These are phyloP conservation scores for Parasarocladium wereldwijsianum DNA, from an alignment of 2,329 filamentous ascomycete species.

Conservation along the genomic window DNA sequence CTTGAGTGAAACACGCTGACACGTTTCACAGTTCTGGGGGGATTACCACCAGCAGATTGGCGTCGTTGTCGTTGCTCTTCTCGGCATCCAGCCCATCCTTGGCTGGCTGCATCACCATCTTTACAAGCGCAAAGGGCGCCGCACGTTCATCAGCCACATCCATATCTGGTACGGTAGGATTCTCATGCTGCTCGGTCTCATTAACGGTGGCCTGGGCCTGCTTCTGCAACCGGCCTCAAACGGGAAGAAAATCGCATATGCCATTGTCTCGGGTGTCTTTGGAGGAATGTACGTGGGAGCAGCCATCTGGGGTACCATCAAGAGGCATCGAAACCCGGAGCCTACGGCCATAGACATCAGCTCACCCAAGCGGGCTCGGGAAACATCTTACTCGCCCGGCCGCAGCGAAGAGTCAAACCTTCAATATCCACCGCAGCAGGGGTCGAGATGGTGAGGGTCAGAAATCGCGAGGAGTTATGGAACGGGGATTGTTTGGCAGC, in stretches of 20 bases:
- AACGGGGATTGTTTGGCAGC: no score
- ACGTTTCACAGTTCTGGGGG: constrained; percentile 29
- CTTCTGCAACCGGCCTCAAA: constrained; percentile 26
- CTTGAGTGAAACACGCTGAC: constrained; percentile 8
- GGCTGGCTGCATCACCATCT: constrained; percentile 42
- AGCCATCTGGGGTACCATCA: constrained; percentile 6
- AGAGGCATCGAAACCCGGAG: constrained; percentile 2
- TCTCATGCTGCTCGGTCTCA: constrained; percentile 41
- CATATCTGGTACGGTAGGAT: constrained; percentile 50
- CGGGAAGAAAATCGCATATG: constrained; percentile 36
- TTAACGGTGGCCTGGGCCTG: constrained; percentile 51
- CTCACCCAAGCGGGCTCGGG: no score
- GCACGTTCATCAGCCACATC: constrained; percentile 35
- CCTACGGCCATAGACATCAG: no score
- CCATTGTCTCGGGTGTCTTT: constrained; percentile 36
- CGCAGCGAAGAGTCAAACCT: no score
- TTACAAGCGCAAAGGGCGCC: constrained; percentile 30
- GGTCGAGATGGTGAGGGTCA: no score
- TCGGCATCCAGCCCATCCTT: constrained; percentile 42
- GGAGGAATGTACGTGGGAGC: constrained; percentile 27
- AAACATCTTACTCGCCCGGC: no score
- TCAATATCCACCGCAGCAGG: no score
- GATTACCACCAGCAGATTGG: constrained; percentile 41
- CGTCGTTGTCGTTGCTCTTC: constrained; percentile 34
- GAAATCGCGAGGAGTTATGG: no score